phyloP scores from a whole-genome alignment of 1,284 basidiomycete genomes.

The Neonothopanus nambi region DNA sequence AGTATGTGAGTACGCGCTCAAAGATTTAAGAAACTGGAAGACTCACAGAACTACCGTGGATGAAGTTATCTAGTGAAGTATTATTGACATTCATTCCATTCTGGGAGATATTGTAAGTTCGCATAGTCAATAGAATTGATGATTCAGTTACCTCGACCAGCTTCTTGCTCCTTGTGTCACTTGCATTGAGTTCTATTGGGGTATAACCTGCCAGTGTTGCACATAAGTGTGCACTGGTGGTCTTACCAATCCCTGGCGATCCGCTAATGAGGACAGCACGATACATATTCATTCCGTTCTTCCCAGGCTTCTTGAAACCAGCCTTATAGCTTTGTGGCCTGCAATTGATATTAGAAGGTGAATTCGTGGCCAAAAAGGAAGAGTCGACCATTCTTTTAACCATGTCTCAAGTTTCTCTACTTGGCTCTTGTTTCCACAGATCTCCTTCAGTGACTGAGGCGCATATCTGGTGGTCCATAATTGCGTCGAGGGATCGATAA shows the following conservation, averaged over 20 bases:
- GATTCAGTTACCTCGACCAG: constrained; percentile 74
- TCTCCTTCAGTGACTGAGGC: constrained; percentile 82
- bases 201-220: constrained; percentile 89
- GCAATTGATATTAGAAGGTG: constrained; percentile 3
- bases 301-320: constrained; percentile 93
- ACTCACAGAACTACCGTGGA: constrained; percentile 63
- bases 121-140: neutral
- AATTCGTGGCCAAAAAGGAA: neutral
- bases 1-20: neutral
- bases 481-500: constrained; percentile 54
- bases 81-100: constrained; percentile 88
- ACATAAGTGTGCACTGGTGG: constrained; percentile 92
- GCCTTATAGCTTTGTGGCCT: constrained; percentile 76
- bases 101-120: constrained; percentile 35
- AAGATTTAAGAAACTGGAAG: constrained; percentile 13
- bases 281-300: constrained; percentile 84
- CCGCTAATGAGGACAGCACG: constrained; percentile 91
- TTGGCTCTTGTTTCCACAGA: constrained; percentile 92
- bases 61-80: constrained; percentile 86
- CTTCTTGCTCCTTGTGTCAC: constrained; percentile 95
- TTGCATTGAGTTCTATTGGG: constrained; percentile 95
- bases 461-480: constrained; percentile 98
- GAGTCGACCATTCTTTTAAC: constrained; percentile 82
- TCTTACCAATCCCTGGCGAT: constrained; percentile 97
- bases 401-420: constrained; percentile 89